Conservation (phyloP, 768 basidiomycete species). For the Trametes meyenii region DNA sequence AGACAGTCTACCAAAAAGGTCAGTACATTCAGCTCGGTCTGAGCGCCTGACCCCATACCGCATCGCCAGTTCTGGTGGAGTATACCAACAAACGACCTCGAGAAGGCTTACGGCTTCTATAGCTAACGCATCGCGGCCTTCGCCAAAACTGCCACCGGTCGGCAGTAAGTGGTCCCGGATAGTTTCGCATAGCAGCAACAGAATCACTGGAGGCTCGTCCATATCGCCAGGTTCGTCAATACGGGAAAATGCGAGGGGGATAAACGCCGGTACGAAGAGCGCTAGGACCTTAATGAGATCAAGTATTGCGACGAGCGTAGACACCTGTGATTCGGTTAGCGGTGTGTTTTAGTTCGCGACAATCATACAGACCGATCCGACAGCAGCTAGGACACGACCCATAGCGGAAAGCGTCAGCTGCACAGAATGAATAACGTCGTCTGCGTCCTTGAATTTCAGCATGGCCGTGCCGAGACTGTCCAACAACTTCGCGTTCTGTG, state of each 20-base stretch:
- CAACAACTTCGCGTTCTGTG: constrained; percentile 47
- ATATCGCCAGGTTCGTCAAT: constrained; percentile 21
- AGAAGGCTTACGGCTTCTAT: constrained; percentile 50
- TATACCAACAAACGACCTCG: constrained; percentile 55
- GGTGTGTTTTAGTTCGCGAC: constrained; percentile 32
- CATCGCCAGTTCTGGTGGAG: constrained; percentile 45
- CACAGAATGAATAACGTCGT: constrained; percentile 21
- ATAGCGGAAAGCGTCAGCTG: constrained; percentile 25
- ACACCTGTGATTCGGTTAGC: constrained; percentile 38
- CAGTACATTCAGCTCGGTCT: not conserved
- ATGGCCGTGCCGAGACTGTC: constrained; percentile 44
- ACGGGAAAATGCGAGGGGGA: constrained; percentile 12
- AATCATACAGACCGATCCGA: constrained; percentile 33
- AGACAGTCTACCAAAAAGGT: constrained; percentile 38
- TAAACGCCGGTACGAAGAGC: constrained; percentile 43
- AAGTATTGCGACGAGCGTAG: constrained; percentile 52
- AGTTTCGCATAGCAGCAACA: constrained; percentile 44
- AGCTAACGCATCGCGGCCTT: constrained; percentile 33
- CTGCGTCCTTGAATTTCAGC: constrained; percentile 5
- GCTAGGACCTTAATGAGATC: constrained; percentile 52
- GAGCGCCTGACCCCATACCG: constrained; percentile 25
- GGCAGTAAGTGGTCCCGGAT: constrained; percentile 45
- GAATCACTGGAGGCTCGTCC: constrained; percentile 37
- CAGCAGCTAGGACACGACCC: constrained; percentile 22
- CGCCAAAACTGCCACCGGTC: constrained; percentile 20